Conservation (phyloP, 2,329 filamentous ascomycete genomes). For the Botryotinia convoluta region DNA sequence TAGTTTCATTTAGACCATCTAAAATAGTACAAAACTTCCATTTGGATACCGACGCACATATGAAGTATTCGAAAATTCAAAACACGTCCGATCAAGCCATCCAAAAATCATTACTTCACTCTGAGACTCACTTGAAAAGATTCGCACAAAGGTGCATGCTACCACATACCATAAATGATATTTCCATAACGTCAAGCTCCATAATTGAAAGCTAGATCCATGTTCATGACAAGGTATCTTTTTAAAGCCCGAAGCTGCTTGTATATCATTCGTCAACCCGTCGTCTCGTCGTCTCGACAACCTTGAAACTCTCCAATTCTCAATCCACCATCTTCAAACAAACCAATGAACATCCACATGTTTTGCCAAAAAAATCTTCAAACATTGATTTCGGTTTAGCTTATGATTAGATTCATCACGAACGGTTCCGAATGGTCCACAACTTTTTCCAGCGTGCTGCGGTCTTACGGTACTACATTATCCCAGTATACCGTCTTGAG, state of each 20-base stretch:
- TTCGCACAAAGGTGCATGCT: background rate
- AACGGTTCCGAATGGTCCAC: background rate
- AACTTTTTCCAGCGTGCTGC: background rate
- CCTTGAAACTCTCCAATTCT: background rate
- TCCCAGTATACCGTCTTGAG: background rate
- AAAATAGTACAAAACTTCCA: background rate
- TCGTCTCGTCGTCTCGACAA: constrained; percentile 8
- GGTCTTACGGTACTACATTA: background rate
- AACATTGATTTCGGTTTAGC: background rate
- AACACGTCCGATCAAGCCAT: background rate
- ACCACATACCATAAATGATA: background rate
- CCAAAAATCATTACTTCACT: background rate
- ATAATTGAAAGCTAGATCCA: constrained; percentile 1
- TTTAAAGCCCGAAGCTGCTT: background rate
- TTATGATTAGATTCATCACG: background rate
- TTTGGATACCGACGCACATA: background rate
- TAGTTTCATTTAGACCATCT: background rate
- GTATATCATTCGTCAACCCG: background rate
- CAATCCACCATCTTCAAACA: background rate
- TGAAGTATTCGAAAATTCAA: background rate
- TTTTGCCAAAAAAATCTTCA: background rate
- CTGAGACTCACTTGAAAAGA: background rate
- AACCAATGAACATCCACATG: background rate
- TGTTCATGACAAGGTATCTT: background rate
- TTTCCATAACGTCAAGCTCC: constrained; percentile 12